Percentiles rank a stretch among this genome's conserved stretches.
Conservation (phyloP, 495 filamentous ascomycete genomes). For the Penicillium argentinense region DNA sequence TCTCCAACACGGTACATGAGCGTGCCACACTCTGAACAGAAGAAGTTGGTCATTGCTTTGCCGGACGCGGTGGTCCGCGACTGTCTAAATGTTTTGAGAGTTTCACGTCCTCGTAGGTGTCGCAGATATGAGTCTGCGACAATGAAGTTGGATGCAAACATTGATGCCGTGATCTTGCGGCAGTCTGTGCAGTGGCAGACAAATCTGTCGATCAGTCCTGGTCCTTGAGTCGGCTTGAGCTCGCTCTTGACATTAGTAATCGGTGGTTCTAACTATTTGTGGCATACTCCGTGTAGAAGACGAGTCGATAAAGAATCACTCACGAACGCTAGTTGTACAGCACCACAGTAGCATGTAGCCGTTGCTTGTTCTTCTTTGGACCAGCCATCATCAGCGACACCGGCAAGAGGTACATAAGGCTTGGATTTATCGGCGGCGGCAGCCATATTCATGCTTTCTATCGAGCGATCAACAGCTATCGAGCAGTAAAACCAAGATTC, state of each 20-base stretch:
- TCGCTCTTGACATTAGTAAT: too few relatives aligned
- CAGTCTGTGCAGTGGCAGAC: constrained; percentile 59
- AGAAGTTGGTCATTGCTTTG: constrained; percentile 53
- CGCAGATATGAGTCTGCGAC: constrained; percentile 38
- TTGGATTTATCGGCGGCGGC: too few relatives aligned
- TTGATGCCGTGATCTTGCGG: constrained; percentile 58
- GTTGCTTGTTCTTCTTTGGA: constrained; percentile 5
- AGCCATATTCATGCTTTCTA: too few relatives aligned
- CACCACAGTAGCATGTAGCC: constrained; percentile 9
- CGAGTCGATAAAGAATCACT: too few relatives aligned
- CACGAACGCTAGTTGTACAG: constrained; percentile 5
- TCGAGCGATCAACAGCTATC: too few relatives aligned
- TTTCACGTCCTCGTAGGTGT: constrained; percentile 47
- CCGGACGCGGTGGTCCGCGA: constrained; percentile 38
- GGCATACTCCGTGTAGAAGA: neutral
- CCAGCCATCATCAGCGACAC: constrained; percentile 4
- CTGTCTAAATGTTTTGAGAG: constrained; percentile 41
- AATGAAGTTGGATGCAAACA: constrained; percentile 58
- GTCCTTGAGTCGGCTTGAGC: constrained; percentile 39
- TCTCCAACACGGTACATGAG: constrained; percentile 50
- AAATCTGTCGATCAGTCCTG: constrained; percentile 49
- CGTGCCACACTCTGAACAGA: constrained; percentile 54
- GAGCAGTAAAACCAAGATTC: too few relatives aligned
- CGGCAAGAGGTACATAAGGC: constrained; percentile 4
- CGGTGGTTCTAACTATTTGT: constrained; percentile 7